Conservation (phyloP, 257 asterid genomes). For the Dorcoceras hygrometricum region DNA sequence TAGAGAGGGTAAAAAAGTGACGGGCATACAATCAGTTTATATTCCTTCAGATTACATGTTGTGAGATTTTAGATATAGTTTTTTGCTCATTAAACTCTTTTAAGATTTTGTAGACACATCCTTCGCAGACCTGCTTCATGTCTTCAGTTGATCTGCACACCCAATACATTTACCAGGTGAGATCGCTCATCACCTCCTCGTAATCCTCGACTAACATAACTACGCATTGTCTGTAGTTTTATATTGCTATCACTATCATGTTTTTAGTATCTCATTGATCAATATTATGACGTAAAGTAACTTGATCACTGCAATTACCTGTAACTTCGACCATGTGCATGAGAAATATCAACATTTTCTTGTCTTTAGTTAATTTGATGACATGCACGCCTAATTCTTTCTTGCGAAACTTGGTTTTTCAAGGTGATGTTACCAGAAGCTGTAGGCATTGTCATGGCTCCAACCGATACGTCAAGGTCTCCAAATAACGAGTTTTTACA, state of each 20-base stretch:
- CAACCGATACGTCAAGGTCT: conserved; percentile 46
- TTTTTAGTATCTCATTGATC: neutral
- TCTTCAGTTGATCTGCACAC: conserved; percentile 51
- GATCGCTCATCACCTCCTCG: neutral
- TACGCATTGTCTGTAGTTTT: neutral
- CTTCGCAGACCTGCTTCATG: conserved; percentile 56
- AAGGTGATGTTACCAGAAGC: conserved; percentile 60
- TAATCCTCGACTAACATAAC: neutral
- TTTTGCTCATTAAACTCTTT: conserved; percentile 6
- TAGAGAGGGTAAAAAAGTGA: neutral
- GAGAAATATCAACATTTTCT: neutral
- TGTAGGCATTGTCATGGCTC: conserved; percentile 54
- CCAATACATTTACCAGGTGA: conserved; percentile 49
- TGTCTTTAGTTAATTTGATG: neutral
- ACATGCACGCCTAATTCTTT: neutral
- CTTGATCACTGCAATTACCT: neutral
- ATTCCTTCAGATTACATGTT: neutral
- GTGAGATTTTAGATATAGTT: neutral
- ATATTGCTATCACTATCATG: neutral
- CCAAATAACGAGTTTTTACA: too few relatives aligned
- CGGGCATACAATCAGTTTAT: neutral
- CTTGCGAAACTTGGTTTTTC: neutral
- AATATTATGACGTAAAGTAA: neutral
- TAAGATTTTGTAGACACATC: conserved; percentile 39
- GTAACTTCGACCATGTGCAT: neutral